These are phyloP conservation scores for Selaginella tamariscina DNA, from an alignment of 75 land plant genomes.

Conservation along the genomic window DNA sequence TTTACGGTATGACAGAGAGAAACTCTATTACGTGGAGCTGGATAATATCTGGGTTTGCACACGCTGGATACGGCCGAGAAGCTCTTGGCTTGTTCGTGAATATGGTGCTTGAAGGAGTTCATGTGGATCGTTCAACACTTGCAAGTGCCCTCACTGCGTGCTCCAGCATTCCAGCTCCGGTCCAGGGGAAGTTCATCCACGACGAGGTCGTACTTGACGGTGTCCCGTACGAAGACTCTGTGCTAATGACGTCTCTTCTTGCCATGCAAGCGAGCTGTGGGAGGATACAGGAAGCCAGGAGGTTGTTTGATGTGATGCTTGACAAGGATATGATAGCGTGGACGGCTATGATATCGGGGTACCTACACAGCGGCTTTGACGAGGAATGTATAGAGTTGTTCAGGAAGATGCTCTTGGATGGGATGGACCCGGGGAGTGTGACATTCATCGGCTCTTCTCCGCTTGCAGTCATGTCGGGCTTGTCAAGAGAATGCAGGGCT, in stretches of 20 bases:
- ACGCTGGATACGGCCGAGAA: neutral
- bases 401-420: neutral
- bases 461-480: neutral
- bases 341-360: neutral
- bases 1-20: neutral
- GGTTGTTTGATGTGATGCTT: neutral
- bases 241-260: neutral
- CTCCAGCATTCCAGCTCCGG: neutral
- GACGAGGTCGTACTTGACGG: neutral
- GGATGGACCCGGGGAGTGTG: neutral
- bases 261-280: neutral
- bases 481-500: neutral
- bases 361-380: neutral
- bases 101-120: neutral
- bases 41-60: neutral
- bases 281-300: neutral
- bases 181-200: neutral
- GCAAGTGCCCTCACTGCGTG: neutral
- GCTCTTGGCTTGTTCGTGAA: neutral
- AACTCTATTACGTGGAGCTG: neutral
- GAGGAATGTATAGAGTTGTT: neutral
- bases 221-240: neutral
- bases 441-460: neutral
- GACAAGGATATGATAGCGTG: neutral
- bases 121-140: neutral